These are phyloP conservation scores for Fennellomyces sp. DNA, from an alignment of 371 early-diverging fungal genomes.

Conservation along the genomic window DNA sequence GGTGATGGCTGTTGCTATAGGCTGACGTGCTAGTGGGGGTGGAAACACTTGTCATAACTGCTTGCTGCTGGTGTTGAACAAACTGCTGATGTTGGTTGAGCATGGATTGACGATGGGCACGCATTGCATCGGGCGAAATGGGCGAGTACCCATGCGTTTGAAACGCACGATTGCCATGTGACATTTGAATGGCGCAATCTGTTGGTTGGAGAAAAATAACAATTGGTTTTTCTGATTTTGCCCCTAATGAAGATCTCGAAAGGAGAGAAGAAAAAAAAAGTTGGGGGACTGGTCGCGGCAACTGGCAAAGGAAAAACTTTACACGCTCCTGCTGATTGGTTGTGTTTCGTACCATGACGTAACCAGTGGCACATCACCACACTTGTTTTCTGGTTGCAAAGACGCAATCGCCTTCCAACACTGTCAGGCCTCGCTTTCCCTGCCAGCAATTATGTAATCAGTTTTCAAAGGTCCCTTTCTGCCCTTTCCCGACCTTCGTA, in stretches of 20 bases:
- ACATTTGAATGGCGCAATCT: constrained; percentile 1
- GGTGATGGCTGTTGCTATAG: constrained; percentile 8
- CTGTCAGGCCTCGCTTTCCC: no score
- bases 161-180: constrained; percentile 21
- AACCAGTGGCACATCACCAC: no score
- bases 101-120: constrained; percentile 14
- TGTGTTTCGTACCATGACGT: not conserved
- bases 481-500: no score
- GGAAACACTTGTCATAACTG: constrained; percentile 11
- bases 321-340: not conserved
- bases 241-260: not conserved
- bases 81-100: constrained; percentile 14
- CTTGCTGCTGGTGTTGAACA: constrained; percentile 13
- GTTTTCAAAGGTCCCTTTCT: no score
- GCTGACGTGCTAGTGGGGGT: not conserved
- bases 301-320: not conserved
- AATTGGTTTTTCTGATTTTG: not conserved
- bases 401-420: no score
- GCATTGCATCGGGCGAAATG: constrained; percentile 16
- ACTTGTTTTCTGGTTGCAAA: no score
- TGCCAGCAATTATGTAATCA: no score
- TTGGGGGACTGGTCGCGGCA: not conserved
- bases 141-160: constrained; percentile 18
- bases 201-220: not conserved
- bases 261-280: not conserved